Percentiles rank a stretch among this genome's conserved stretches.
Evolutionary conservation across 2,329 filamentous ascomycete species (phyloP).

Genomic region (Aspergillus pseudoviridinutans): DNA sequence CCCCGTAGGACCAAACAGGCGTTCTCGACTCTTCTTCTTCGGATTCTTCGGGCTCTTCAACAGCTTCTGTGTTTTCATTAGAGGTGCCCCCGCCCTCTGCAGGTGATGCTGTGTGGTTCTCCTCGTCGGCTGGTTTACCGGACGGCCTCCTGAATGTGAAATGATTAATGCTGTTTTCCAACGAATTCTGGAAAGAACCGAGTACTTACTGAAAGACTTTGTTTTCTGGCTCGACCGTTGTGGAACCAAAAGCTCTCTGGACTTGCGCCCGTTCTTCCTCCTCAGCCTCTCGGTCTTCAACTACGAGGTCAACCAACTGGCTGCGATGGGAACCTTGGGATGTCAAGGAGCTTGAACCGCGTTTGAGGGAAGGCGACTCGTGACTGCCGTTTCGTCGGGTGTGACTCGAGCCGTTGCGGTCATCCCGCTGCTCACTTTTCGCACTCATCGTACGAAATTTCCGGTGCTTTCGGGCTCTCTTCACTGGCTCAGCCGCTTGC

Average conservation of each 20-base stretch:
- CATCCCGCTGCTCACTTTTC: conserved; percentile 21
- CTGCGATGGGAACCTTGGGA: conserved; percentile 56
- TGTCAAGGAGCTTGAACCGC: conserved; percentile 33
- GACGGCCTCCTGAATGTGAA: conserved; percentile 26
- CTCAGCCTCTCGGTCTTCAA: conserved; percentile 61
- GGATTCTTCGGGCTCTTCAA: not conserved
- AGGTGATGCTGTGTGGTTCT: conserved; percentile 7
- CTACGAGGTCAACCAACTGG: conserved; percentile 64
- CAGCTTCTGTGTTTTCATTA: conserved; percentile 14
- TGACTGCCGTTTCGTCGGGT: conserved; percentile 25
- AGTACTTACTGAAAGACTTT: conserved; percentile 31
- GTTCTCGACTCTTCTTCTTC: conserved; percentile 14
- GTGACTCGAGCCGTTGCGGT: conserved; percentile 28
- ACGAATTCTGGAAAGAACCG: not conserved
- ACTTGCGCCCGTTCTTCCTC: conserved; percentile 59
- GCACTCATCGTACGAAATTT: conserved; percentile 27
- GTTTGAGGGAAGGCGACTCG: conserved; percentile 23
- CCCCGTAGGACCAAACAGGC: conserved; percentile 25
- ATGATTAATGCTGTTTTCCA: not conserved
- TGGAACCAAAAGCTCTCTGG: conserved; percentile 59
- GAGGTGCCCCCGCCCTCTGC: conserved; percentile 3
- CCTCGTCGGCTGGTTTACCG: conserved; percentile 27
- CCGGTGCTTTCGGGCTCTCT: conserved; percentile 36
- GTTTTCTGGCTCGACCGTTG: conserved; percentile 51
- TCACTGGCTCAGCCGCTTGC: conserved; percentile 30